These are phyloP conservation scores for Colletotrichum sublineola DNA, from an alignment of 2,329 filamentous ascomycete species.

Conservation along the genomic window DNA sequence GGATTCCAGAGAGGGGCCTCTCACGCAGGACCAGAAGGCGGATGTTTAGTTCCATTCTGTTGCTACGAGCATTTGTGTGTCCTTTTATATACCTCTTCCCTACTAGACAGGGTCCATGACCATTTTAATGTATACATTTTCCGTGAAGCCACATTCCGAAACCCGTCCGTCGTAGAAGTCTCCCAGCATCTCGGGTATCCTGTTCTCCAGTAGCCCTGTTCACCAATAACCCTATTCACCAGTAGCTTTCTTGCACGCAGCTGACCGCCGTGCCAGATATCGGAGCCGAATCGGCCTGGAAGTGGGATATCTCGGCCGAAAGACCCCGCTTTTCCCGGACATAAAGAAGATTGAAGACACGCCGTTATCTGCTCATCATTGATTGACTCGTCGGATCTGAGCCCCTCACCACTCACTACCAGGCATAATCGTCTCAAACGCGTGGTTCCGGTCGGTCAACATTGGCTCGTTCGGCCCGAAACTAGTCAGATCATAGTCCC, in stretches of 20 bases:
- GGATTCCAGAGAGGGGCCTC: conserved; percentile 23
- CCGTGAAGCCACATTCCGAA: neutral
- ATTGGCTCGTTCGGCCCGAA: neutral
- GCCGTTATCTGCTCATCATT: neutral
- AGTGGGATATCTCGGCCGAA: neutral
- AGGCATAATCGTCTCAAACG: conserved; percentile 7
- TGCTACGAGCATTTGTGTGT: neutral
- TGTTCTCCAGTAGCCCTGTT: too few relatives aligned
- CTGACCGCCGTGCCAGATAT: neutral
- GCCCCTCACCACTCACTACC: conserved; percentile 15
- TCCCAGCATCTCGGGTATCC: neutral
- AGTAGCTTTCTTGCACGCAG: neutral
- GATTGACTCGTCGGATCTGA: neutral
- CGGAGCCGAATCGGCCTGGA: conserved; percentile 4
- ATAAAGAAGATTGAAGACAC: neutral
- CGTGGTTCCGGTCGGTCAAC: neutral
- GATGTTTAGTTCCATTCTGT: conserved; percentile 24
- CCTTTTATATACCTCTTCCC: too few relatives aligned
- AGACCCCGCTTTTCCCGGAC: neutral
- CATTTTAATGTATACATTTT: neutral
- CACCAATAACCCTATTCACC: too few relatives aligned
- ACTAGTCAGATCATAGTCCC: neutral
- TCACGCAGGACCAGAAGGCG: conserved; percentile 26
- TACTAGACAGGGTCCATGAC: neutral
- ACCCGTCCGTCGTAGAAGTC: neutral